Evolutionary conservation across 2,329 filamentous ascomycete genomes (phyloP).

Genomic region (Paraphoma chrysanthemicola): DNA sequence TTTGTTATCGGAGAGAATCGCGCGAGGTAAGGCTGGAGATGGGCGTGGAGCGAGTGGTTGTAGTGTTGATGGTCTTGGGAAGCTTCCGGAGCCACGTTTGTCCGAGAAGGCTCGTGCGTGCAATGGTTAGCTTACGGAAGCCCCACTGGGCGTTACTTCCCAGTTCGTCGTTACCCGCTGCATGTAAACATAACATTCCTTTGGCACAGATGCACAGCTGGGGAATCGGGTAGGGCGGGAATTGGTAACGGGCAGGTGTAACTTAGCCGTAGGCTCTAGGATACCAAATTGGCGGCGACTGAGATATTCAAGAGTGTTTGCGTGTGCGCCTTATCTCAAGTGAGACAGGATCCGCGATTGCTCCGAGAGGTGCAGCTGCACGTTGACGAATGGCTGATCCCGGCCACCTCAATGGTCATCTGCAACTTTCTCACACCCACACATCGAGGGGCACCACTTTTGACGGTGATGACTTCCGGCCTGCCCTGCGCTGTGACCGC

Average conservation of each 20-base stretch:
- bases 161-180: background rate
- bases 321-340: conserved; percentile 7
- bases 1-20: background rate
- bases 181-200: background rate
- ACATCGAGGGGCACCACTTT: conserved; percentile 17
- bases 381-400: conserved; percentile 16
- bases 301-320: background rate
- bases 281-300: background rate
- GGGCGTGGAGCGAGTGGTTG: background rate
- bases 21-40: background rate
- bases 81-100: conserved; percentile 24
- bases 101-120: conserved; percentile 4
- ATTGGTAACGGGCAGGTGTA: too few species aligned
- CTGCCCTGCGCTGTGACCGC: conserved; percentile 7
- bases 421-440: conserved; percentile 23
- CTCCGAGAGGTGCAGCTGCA: conserved; percentile 8
- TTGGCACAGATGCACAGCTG: too few species aligned
- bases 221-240: too few species aligned
- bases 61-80: conserved; percentile 12
- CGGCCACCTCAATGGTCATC: conserved; percentile 26
- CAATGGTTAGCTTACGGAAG: background rate
- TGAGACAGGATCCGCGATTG: conserved; percentile 16
- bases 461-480: conserved; percentile 13
- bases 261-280: too few species aligned
- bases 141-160: conserved; percentile 5